Evolutionary conservation across 108 stramenopile species (phyloP), one percentile per base, ranked within the genome.

Genomic region (Discostella pseudostelligera): DNA sequence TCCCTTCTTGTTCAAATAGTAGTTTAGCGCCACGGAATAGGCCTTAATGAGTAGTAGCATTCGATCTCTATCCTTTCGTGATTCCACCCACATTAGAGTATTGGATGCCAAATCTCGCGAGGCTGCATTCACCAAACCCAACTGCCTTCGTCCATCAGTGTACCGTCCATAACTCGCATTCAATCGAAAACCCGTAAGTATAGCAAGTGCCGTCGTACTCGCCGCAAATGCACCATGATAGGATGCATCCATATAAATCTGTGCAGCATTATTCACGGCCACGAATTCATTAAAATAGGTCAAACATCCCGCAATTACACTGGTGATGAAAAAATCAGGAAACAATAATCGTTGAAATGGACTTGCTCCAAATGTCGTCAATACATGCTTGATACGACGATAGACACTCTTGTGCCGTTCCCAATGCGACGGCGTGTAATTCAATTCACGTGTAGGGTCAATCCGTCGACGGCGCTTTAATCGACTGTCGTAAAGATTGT

Each of bases 171-270:
- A 81, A 26, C 56, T 59, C 0, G 74, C 65, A 58, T 84, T 84
- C 49, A 84, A 50, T 21, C 83, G 78, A 64, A 84, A 84, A n/a
- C 77, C 83, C 17, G 81, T 70, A 14, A 84, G 50, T 4, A 84
- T 19, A 12, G 64, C 81, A 54, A 84, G 67, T 28, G 80, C 83
- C 47, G 81, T 79, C 4, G 81, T 81, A n/a, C 47, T 78, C n/a
- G 67, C 81, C 21, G 81, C 76, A 32, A 84, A 53, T 13, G 67
- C 80, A 5, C 77, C 71, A 35, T 79, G 47, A 5, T 68, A 73
- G 1, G 19, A 29, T 3, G 36, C 44, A 42, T 62, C 26, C 56
- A 81, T 76, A 17, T 28, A 59, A 0, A 65, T 28, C 40, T 55
- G 46, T 12, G 32, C 16, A 4, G 45, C n/a, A 9, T 32, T 37